Evolutionary conservation across 2,329 filamentous ascomycete species (phyloP).

Genomic region (Paraphoma chrysanthemicola): DNA sequence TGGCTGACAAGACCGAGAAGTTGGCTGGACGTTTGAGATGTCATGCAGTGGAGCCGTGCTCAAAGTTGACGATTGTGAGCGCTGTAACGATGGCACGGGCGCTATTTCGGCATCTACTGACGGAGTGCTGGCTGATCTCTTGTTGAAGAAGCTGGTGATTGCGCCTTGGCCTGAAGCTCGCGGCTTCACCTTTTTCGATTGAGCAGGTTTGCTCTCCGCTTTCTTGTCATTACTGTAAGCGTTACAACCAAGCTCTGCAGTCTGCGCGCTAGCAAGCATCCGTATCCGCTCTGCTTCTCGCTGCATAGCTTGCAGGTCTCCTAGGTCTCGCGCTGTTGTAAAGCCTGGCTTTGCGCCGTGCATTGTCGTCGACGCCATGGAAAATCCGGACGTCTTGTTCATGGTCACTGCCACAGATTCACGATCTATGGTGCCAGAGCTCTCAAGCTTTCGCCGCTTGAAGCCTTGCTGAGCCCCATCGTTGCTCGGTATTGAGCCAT

Average conservation of each 20-base stretch:
- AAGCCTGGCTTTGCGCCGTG: constrained; percentile 38
- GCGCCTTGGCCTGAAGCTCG: constrained; percentile 57
- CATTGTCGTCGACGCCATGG: constrained; percentile 32
- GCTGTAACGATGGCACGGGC: constrained; percentile 16
- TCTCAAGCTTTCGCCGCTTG: constrained; percentile 40
- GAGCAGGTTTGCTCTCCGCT: constrained; percentile 21
- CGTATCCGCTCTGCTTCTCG: constrained; percentile 44
- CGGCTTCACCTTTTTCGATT: constrained; percentile 38
- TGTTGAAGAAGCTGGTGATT: constrained; percentile 60
- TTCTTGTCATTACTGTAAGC: constrained; percentile 36
- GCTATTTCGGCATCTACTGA: constrained; percentile 16
- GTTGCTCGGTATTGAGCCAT: constrained; percentile 2
- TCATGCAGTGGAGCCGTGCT: constrained; percentile 33
- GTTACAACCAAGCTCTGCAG: constrained; percentile 24
- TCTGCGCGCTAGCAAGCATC: constrained; percentile 28
- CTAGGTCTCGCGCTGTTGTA: constrained; percentile 45
- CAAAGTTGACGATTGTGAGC: constrained; percentile 28
- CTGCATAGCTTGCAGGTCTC: constrained; percentile 46
- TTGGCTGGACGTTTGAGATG: constrained; percentile 39
- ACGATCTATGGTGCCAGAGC: constrained; percentile 7
- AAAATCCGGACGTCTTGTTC: constrained; percentile 35
- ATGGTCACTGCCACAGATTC: constrained; percentile 36
- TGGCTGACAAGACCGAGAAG: constrained; percentile 27
- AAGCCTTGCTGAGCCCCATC: constrained; percentile 12
- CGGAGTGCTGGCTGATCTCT: constrained; percentile 31